These are phyloP conservation scores for Skeletonema potamos DNA, from an alignment of 108 stramenopile species.

Conservation along the genomic window DNA sequence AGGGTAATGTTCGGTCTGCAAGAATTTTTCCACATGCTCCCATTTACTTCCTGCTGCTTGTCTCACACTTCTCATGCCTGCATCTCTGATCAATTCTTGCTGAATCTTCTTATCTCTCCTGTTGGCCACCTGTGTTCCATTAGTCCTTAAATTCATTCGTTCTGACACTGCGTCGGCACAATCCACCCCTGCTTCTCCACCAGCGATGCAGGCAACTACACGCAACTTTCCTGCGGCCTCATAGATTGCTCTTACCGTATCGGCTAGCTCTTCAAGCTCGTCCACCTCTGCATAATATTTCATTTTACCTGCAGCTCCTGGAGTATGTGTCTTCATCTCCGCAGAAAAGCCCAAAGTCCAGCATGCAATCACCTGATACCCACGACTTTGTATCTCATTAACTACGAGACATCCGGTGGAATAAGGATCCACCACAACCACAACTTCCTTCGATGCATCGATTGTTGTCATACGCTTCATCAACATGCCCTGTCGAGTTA, in stretches of 20 bases:
- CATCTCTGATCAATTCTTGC: conserved; percentile 45
- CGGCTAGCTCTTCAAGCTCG: conserved; percentile 20
- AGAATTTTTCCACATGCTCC: conserved; percentile 34
- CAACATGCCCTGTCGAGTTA: conserved; percentile 34
- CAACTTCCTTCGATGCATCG: conserved; percentile 36
- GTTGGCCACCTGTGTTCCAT: conserved; percentile 45
- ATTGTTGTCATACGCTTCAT: conserved; percentile 21
- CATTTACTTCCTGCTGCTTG: conserved; percentile 43
- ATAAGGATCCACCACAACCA: conserved; percentile 65
- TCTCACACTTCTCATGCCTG: conserved; percentile 50
- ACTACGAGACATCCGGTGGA: conserved; percentile 56
- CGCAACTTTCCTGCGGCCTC: conserved; percentile 20
- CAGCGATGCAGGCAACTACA: conserved; percentile 38
- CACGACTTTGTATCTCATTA: conserved; percentile 18
- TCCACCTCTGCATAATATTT: conserved; percentile 25
- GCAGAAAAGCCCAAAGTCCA: conserved; percentile 13
- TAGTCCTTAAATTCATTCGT: conserved; percentile 41
- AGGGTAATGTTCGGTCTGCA: conserved; percentile 24
- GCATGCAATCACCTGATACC: conserved; percentile 25
- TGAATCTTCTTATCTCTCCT: conserved; percentile 53
- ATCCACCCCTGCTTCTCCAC: conserved; percentile 51
- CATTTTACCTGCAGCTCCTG: conserved; percentile 10
- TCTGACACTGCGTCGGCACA: conserved; percentile 36
- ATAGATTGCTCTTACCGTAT: conserved; percentile 31
- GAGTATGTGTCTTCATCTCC: conserved; percentile 38